phyloP scores from a whole-genome alignment of 257 asterid genomes.

The Prunella vulgaris region DNA sequence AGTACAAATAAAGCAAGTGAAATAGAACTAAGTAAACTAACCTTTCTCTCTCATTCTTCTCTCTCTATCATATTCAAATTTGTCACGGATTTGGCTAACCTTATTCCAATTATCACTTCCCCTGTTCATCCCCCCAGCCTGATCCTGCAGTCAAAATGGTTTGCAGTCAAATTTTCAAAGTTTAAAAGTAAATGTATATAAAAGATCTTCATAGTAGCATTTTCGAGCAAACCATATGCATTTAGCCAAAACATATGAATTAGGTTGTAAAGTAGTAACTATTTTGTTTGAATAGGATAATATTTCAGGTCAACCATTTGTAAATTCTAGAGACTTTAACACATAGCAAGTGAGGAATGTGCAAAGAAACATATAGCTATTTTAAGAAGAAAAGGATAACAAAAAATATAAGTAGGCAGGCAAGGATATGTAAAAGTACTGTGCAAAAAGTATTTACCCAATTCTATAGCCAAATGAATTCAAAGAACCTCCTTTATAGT shows the following conservation, averaged over 20 bases:
- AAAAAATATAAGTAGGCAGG: background rate
- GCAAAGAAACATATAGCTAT: background rate
- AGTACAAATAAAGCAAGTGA: constrained; percentile 7
- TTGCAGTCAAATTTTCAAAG: constrained; percentile 8
- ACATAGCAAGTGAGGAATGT: background rate
- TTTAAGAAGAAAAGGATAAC: background rate
- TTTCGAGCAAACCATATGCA: background rate
- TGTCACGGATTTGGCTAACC: constrained; percentile 78
- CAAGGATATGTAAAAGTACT: background rate
- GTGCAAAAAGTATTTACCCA: background rate
- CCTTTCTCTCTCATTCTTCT: constrained; percentile 90
- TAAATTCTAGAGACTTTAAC: background rate
- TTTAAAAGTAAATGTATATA: background rate
- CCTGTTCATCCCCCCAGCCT: constrained; percentile 38
- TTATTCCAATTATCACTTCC: constrained; percentile 55
- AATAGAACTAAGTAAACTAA: constrained; percentile 25
- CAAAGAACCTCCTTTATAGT: background rate
- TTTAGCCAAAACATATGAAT: background rate
- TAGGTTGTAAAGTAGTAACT: background rate
- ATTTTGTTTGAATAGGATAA: constrained; percentile 1
- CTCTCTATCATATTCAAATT: constrained; percentile 86
- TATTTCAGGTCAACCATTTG: background rate
- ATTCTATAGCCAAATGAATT: background rate
- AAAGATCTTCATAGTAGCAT: background rate
- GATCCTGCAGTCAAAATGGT: constrained; percentile 45